Percentiles rank a stretch among this genome's conserved stretches.
phyloP scores from a whole-genome alignment of 345 rosid species.

The Cardiospermum halicacabum region DNA sequence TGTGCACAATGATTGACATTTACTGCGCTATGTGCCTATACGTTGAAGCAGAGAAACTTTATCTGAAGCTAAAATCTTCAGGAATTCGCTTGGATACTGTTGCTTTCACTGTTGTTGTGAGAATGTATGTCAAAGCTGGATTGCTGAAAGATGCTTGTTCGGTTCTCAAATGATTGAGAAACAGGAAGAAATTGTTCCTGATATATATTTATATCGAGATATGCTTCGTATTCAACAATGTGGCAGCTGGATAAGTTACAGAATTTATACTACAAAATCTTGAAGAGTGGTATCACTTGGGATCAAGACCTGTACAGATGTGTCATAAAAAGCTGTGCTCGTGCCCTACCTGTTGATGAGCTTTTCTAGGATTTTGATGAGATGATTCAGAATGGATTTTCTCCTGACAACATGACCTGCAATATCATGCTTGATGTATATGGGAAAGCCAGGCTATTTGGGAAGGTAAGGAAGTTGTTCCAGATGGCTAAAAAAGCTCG shows the following conservation, averaged over 20 bases:
- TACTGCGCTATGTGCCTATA: constrained; percentile 49
- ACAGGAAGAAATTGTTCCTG: constrained; percentile 57
- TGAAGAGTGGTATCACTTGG: constrained; percentile 64
- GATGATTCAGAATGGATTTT: constrained; percentile 62
- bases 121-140: constrained; percentile 82
- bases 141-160: constrained; percentile 63
- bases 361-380: constrained; percentile 65
- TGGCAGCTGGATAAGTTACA: constrained; percentile 50
- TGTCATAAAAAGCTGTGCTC: constrained; percentile 80
- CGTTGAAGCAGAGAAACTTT: constrained; percentile 61
- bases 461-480: constrained; percentile 55
- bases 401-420: constrained; percentile 60
- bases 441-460: constrained; percentile 80
- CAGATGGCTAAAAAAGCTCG: constrained; percentile 56
- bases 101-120: constrained; percentile 64
- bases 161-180: constrained; percentile 69
- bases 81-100: constrained; percentile 63
- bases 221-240: constrained; percentile 79
- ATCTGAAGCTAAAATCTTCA: constrained; percentile 55
- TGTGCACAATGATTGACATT: constrained; percentile 77
- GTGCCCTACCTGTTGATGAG: constrained; percentile 71
- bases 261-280: constrained; percentile 45
- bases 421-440: constrained; percentile 77
- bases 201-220: constrained; percentile 63
- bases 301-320: constrained; percentile 87